Evolutionary conservation across 306 rosid genomes (phyloP).

Genomic region (Vicia sativa): DNA sequence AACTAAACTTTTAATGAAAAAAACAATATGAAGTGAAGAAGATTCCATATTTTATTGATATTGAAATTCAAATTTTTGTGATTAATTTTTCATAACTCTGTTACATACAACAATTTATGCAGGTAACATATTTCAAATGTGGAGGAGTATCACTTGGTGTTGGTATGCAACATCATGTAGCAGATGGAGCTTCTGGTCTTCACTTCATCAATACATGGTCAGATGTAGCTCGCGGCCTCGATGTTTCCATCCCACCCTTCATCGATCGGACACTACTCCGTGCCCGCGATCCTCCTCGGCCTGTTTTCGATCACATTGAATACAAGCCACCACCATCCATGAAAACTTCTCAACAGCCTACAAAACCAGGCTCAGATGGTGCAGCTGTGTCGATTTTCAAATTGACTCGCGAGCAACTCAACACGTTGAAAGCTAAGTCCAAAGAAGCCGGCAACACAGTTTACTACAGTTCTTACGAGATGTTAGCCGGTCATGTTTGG

Average conservation of each 20-base stretch:
- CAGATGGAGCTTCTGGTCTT: conserved; percentile 89
- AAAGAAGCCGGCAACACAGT: conserved; percentile 66
- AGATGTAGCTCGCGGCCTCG: conserved; percentile 85
- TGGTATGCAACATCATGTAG: conserved; percentile 86
- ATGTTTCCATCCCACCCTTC: conserved; percentile 68
- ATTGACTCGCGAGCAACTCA: conserved; percentile 65
- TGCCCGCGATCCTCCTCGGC: conserved; percentile 74
- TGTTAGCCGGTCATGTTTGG: conserved; percentile 90
- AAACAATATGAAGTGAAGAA: too few relatives aligned
- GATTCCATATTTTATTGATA: too few relatives aligned
- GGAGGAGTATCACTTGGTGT: conserved; percentile 97
- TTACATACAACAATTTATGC: conserved; percentile 17
- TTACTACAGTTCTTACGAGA: conserved; percentile 77
- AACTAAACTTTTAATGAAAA: too few relatives aligned
- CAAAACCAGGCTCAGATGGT: conserved; percentile 46
- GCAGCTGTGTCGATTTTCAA: conserved; percentile 63
- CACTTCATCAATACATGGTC: conserved; percentile 91
- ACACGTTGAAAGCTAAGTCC: conserved; percentile 62
- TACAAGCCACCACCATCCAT: conserved; percentile 77
- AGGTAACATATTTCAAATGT: conserved; percentile 88
- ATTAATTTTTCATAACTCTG: background rate
- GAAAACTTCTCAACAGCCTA: conserved; percentile 46
- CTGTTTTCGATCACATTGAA: conserved; percentile 73
- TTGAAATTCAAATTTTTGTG: background rate
- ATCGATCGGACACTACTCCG: conserved; percentile 74